Evolutionary conservation across 2,329 filamentous ascomycete genomes (phyloP).

Genomic region (Ophioceras dolichostomum): DNA sequence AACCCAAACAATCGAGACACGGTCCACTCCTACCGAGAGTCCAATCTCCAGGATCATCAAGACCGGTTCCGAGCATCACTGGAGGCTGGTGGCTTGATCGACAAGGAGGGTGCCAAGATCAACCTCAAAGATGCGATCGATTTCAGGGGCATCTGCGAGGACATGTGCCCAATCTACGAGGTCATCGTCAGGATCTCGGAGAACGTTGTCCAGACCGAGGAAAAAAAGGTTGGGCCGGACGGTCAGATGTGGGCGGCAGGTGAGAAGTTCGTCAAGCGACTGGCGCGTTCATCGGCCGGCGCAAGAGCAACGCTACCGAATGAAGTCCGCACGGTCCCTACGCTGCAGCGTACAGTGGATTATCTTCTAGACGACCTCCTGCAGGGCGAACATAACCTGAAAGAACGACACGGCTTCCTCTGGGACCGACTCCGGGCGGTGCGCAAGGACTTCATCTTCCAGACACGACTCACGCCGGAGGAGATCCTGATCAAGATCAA

Average conservation of each 20-base stretch:
- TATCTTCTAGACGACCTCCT: constrained; percentile 52
- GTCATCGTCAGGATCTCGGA: constrained; percentile 51
- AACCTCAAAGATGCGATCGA: constrained; percentile 50
- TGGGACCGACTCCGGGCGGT: constrained; percentile 59
- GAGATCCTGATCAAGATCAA: constrained; percentile 49
- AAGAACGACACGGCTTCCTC: constrained; percentile 46
- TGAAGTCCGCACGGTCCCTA: constrained; percentile 50
- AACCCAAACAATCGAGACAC: constrained; percentile 35
- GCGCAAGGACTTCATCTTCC: constrained; percentile 56
- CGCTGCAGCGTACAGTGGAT: constrained; percentile 46
- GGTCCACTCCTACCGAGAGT: constrained; percentile 42
- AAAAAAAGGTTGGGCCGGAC: constrained; percentile 32
- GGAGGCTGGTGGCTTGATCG: constrained; percentile 47
- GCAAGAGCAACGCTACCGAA: constrained; percentile 55
- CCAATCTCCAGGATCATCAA: constrained; percentile 41
- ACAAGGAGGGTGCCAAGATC: constrained; percentile 52
- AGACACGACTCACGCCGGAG: constrained; percentile 43
- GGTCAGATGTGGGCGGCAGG: constrained; percentile 34
- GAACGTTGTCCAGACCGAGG: constrained; percentile 41
- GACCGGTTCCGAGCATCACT: constrained; percentile 42
- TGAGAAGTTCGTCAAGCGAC: constrained; percentile 51
- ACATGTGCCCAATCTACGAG: constrained; percentile 59
- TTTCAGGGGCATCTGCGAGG: constrained; percentile 56
- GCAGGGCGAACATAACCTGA: constrained; percentile 24
- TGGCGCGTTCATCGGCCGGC: constrained; percentile 55